Percentiles rank a stretch among this genome's conserved stretches.
These are phyloP conservation scores for Aspergillus sojae DNA, from an alignment of 2,329 filamentous ascomycete genomes.

Conservation along the genomic window DNA sequence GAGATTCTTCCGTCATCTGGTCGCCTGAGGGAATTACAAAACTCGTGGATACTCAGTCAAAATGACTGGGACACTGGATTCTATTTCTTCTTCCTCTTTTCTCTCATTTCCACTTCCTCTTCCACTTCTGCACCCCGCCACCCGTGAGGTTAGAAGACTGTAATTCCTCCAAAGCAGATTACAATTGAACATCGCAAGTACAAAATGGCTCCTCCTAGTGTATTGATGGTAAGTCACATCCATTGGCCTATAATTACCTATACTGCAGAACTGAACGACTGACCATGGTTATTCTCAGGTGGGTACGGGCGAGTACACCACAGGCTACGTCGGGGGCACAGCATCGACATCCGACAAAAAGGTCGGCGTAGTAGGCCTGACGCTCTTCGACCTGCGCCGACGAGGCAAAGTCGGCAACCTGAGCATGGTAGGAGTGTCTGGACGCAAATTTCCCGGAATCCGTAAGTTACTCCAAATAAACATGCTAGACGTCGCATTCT, in stretches of 20 bases:
- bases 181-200: not conserved
- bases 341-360: constrained; percentile 92
- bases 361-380: constrained; percentile 88
- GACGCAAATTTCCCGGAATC: constrained; percentile 87
- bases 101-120: not conserved
- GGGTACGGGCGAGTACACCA: constrained; percentile 95
- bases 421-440: constrained; percentile 87
- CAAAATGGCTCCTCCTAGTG: constrained; percentile 63
- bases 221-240: constrained; percentile 63
- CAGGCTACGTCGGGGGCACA: constrained; percentile 83
- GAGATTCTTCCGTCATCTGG: constrained; percentile 10
- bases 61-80: not conserved
- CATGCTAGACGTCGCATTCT: not conserved
- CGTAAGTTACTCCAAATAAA: constrained; percentile 58
- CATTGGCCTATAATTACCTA: constrained; percentile 9
- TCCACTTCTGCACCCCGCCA: not conserved
- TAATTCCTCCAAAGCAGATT: not conserved
- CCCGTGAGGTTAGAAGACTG: not conserved
- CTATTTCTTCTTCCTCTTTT: not conserved
- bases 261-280: not conserved
- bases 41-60: not conserved
- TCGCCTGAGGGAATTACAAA: constrained; percentile 1
- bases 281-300: constrained; percentile 53
- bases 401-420: constrained; percentile 85
- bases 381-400: constrained; percentile 83